A percentile compares a stretch with the other conserved stretches of the same genome.
Conservation (phyloP, 176 grass and related monocot species). For the Ampelocalamus luodianensis region DNA sequence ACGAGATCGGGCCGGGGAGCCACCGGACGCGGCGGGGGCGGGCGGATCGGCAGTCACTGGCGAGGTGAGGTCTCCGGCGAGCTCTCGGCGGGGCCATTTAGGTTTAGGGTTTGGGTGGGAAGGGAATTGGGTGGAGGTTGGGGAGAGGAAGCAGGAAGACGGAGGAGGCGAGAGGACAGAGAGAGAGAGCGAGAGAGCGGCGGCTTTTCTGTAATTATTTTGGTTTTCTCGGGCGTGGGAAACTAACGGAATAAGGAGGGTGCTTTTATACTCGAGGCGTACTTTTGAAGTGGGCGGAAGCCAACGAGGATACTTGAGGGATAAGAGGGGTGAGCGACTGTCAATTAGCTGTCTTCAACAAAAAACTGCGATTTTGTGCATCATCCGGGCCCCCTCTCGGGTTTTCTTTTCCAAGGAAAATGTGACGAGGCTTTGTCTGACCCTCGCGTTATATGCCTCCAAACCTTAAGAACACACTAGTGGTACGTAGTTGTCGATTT, state of each 20-base stretch:
- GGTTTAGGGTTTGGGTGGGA: conserved; percentile 52
- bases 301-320: conserved; percentile 52
- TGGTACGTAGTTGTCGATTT: not conserved
- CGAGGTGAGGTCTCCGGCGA: not conserved
- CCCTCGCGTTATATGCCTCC: not conserved
- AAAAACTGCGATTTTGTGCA: not conserved
- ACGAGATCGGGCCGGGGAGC: conserved; percentile 34
- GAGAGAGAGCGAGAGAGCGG: not conserved
- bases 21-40: conserved; percentile 7
- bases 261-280: conserved; percentile 42
- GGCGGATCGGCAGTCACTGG: conserved; percentile 36
- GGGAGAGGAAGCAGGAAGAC: conserved; percentile 42
- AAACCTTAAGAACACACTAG: not conserved
- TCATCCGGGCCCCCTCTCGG: not conserved
- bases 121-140: conserved; percentile 36
- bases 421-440: not conserved
- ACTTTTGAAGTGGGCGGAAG: conserved; percentile 37
- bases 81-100: conserved; percentile 43
- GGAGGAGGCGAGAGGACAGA: conserved; percentile 8
- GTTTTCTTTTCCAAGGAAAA: not conserved
- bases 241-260: conserved; percentile 30
- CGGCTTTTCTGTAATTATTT: conserved; percentile 41
- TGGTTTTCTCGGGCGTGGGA: conserved; percentile 5
- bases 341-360: conserved; percentile 67
- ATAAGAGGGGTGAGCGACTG: conserved; percentile 27